Conservation (phyloP, 805 yeast genomes). For the Pichia kluyveri region DNA sequence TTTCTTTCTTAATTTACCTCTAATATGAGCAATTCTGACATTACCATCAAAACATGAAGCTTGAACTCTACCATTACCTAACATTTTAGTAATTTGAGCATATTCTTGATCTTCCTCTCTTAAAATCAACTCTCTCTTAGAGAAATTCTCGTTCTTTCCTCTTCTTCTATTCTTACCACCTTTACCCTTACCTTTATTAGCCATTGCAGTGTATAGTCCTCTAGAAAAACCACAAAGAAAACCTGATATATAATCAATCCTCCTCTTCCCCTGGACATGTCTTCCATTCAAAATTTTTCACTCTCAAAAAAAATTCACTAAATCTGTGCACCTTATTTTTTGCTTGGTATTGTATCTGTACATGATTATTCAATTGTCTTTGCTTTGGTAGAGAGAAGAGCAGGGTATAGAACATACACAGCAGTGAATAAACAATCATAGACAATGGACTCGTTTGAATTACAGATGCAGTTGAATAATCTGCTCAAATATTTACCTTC, state of each 20-base stretch:
- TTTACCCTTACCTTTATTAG: slow-evolving; percentile 32
- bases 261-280: no score
- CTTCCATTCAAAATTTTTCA: no score
- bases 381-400: no score
- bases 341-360: no score
- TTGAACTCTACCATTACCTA: slow-evolving; percentile 96
- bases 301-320: no score
- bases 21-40: slow-evolving; percentile 92
- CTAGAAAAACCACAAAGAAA: background rate
- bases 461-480: slow-evolving; percentile 65
- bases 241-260: no score
- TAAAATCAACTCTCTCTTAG: slow-evolving; percentile 87
- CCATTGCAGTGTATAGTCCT: slow-evolving; percentile 26
- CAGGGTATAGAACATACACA: no score
- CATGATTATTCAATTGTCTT: no score
- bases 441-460: slow-evolving; percentile 82
- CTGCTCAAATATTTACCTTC: slow-evolving; percentile 60
- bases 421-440: no score
- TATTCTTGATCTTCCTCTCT: slow-evolving; percentile 98
- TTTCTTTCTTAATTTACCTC: slow-evolving; percentile 98
- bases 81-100: slow-evolving; percentile 96
- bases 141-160: slow-evolving; percentile 93
- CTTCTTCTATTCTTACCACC: slow-evolving; percentile 95
- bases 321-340: no score
- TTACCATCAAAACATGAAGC: slow-evolving; percentile 92